Conservation (phyloP, 208 protist species). For the Trypanosoma rangeli region DNA sequence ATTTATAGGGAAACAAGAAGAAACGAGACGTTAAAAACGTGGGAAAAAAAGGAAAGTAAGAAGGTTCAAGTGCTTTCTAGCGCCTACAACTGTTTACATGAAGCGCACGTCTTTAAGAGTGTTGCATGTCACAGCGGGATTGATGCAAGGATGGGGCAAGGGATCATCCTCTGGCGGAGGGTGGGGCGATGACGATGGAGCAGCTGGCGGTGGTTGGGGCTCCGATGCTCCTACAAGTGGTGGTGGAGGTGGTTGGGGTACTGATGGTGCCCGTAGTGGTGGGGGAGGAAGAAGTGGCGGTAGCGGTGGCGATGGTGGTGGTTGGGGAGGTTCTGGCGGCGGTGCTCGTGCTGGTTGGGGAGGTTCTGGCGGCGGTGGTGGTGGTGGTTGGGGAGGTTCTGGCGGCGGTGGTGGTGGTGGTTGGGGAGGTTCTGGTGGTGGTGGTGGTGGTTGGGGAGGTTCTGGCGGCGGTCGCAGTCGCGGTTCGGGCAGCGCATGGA, state of each 20-base stretch:
- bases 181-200: slow-evolving; percentile 29
- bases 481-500: slow-evolving; percentile 26
- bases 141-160: slow-evolving; percentile 68
- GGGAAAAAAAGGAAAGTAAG: not conserved
- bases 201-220: slow-evolving; percentile 25
- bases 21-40: not conserved
- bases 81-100: slow-evolving; percentile 33
- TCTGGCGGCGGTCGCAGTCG: slow-evolving; percentile 24
- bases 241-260: slow-evolving; percentile 10
- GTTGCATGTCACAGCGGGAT: slow-evolving; percentile 31
- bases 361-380: slow-evolving; percentile 28
- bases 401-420: slow-evolving; percentile 31
- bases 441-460: slow-evolving; percentile 14
- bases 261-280: slow-evolving; percentile 23
- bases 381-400: slow-evolving; percentile 7
- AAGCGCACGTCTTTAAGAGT: slow-evolving; percentile 41
- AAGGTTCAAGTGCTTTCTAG: slow-evolving; percentile 5
- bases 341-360: slow-evolving; percentile 29
- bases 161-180: slow-evolving; percentile 29
- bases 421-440: slow-evolving; percentile 26
- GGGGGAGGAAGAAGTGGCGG: slow-evolving; percentile 12
- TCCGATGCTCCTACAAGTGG: slow-evolving; percentile 22
- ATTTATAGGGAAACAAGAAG: not conserved
- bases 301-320: slow-evolving; percentile 27
- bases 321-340: slow-evolving; percentile 3